Evolutionary conservation across 805 yeast genomes (phyloP).

Genomic region (Saturnispora serradocipensis): DNA sequence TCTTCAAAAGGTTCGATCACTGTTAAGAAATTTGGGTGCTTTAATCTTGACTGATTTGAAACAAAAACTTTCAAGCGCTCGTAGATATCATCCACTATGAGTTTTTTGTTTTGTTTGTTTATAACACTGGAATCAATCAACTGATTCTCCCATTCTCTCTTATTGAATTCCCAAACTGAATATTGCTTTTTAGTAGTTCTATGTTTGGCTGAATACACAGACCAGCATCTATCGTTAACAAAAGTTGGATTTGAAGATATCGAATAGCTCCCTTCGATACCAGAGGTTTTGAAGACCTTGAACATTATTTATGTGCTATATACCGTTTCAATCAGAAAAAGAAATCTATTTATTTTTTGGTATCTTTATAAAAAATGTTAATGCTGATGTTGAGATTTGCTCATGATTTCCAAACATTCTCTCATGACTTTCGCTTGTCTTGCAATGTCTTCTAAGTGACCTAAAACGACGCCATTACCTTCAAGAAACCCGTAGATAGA

Average conservation of each 20-base stretch:
- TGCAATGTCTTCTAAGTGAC: conserved; percentile 63
- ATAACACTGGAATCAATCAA: conserved; percentile 42
- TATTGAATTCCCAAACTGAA: conserved; percentile 82
- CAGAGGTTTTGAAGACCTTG: conserved; percentile 43
- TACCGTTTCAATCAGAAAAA: neutral
- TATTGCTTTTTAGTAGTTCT: conserved; percentile 51
- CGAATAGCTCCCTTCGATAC: conserved; percentile 58
- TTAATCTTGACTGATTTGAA: conserved; percentile 62
- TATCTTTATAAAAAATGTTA: neutral
- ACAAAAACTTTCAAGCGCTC: conserved; percentile 61
- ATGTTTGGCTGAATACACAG: conserved; percentile 75
- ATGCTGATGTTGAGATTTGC: conserved; percentile 3
- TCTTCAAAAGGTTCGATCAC: conserved; percentile 87
- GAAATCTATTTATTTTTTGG: neutral
- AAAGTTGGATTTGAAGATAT: conserved; percentile 66
- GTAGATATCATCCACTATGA: conserved; percentile 51
- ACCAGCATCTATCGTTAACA: conserved; percentile 66
- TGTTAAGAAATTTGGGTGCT: conserved; percentile 82
- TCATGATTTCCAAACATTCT: conserved; percentile 60
- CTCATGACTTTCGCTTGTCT: conserved; percentile 68
- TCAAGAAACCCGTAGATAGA: conserved; percentile 76
- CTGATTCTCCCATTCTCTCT: conserved; percentile 56
- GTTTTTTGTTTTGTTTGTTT: conserved; percentile 39
- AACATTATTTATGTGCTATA: conserved; percentile 32
- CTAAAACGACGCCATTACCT: conserved; percentile 67